Conservation (phyloP, 108 stramenopile genomes). For the Nitzschia sp. region DNA sequence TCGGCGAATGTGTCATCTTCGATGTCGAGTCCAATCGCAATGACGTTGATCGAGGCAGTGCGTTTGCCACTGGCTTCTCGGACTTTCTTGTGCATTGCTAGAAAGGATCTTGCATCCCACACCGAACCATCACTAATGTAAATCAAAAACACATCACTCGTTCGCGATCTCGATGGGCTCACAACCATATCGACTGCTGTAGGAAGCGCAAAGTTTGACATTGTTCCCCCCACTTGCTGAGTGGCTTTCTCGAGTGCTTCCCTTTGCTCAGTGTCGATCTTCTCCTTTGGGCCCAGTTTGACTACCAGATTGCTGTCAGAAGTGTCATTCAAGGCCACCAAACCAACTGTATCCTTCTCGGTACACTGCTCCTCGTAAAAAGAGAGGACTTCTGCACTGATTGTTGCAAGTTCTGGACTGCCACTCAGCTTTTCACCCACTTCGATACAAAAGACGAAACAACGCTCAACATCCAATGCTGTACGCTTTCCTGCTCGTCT, state of each 20-base stretch:
- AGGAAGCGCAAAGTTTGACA: slow-evolving; percentile 10
- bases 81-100: slow-evolving; percentile 17
- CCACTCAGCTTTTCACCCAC: slow-evolving; percentile 23
- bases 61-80: slow-evolving; percentile 11
- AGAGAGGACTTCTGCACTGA: slow-evolving; percentile 4
- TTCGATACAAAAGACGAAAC: slow-evolving; percentile 34
- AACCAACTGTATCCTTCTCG: slow-evolving; percentile 20
- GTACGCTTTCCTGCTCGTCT: slow-evolving; percentile 12
- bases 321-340: slow-evolving; percentile 15
- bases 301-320: slow-evolving; percentile 1
- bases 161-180: slow-evolving; percentile 6
- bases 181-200: slow-evolving; percentile 23
- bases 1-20: slow-evolving; percentile 22
- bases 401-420: background rate
- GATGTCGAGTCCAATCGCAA: slow-evolving; percentile 27
- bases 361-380: slow-evolving; percentile 30
- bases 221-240: slow-evolving; percentile 1
- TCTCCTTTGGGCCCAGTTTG: background rate
- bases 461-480: slow-evolving; percentile 25
- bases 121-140: slow-evolving; percentile 31
- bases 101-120: slow-evolving; percentile 3
- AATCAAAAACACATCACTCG: slow-evolving; percentile 28
- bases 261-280: slow-evolving; percentile 15
- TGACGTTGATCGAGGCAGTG: slow-evolving; percentile 23
- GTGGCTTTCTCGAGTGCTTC: slow-evolving; percentile 14